A percentile compares a stretch with the other conserved stretches of the same genome.
Conservation (phyloP, 768 basidiomycete genomes). For the Fomitopsis serialis region DNA sequence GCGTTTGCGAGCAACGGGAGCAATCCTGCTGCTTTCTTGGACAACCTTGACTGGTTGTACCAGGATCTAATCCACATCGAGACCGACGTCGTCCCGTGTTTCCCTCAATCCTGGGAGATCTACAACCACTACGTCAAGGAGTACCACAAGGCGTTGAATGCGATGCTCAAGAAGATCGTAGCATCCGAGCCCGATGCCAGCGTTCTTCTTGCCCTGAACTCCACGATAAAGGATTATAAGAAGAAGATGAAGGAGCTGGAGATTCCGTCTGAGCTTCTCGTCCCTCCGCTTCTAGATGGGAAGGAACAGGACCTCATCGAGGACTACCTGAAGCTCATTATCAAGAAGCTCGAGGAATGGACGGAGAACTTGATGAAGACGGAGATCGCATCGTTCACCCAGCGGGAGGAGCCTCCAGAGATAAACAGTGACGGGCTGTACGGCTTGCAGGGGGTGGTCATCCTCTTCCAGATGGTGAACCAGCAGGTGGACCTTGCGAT, state of each 20-base stretch:
- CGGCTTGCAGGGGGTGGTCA: constrained; percentile 84
- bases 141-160: constrained; percentile 84
- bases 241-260: constrained; percentile 92
- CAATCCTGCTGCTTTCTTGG: constrained; percentile 70
- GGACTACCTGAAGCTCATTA: constrained; percentile 90
- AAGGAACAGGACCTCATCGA: constrained; percentile 93
- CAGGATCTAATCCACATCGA: constrained; percentile 93
- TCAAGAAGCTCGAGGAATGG: constrained; percentile 97
- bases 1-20: constrained; percentile 58
- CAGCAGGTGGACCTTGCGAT: constrained; percentile 93
- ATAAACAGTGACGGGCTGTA: constrained; percentile 85
- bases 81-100: constrained; percentile 82
- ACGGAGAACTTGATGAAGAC: constrained; percentile 89
- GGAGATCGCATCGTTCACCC: constrained; percentile 79
- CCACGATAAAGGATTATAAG: constrained; percentile 96
- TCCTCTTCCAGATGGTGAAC: constrained; percentile 97
- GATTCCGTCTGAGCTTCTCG: constrained; percentile 72
- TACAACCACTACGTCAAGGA: constrained; percentile 77
- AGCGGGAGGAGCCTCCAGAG: constrained; percentile 83
- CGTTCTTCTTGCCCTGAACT: constrained; percentile 77
- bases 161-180: constrained; percentile 63
- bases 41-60: constrained; percentile 84
- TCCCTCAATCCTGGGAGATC: constrained; percentile 91
- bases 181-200: constrained; percentile 82
- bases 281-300: constrained; percentile 90